These are phyloP conservation scores for Talaromyces sp. DNA, from an alignment of 2,329 filamentous ascomycete species.

Conservation along the genomic window DNA sequence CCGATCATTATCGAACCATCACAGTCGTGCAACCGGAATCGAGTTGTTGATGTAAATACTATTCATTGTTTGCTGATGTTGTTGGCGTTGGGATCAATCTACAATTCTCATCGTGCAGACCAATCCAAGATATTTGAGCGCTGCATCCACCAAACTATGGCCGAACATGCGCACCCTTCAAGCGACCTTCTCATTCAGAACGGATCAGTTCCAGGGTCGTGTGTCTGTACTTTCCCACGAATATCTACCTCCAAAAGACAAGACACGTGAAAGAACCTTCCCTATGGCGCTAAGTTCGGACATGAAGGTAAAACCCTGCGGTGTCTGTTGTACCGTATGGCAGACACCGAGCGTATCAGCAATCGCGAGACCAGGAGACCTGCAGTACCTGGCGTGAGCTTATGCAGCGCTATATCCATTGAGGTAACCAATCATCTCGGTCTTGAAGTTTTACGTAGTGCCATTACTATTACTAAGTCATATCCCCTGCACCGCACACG, in stretches of 20 bases:
- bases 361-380: not conserved
- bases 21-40: constrained; percentile 22
- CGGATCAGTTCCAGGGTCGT: not conserved
- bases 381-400: constrained; percentile 9
- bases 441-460: constrained; percentile 2
- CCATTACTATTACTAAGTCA: not conserved
- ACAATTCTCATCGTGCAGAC: constrained; percentile 9
- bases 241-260: not conserved
- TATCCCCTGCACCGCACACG: not conserved
- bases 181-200: not conserved
- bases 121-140: constrained; percentile 3
- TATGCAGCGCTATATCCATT: constrained; percentile 9
- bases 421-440: not conserved
- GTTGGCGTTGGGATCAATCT: constrained; percentile 33
- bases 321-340: not conserved
- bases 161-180: not conserved
- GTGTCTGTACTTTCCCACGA: not conserved
- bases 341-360: not conserved
- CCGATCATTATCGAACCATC: not conserved
- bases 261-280: not conserved
- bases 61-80: constrained; percentile 34
- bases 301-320: not conserved
- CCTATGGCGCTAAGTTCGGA: constrained; percentile 4
- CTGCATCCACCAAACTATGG: not conserved
- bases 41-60: constrained; percentile 41